Evolutionary conservation across 352 stramenopile genomes (phyloP).

Genomic region (Phytophthora sojae): DNA sequence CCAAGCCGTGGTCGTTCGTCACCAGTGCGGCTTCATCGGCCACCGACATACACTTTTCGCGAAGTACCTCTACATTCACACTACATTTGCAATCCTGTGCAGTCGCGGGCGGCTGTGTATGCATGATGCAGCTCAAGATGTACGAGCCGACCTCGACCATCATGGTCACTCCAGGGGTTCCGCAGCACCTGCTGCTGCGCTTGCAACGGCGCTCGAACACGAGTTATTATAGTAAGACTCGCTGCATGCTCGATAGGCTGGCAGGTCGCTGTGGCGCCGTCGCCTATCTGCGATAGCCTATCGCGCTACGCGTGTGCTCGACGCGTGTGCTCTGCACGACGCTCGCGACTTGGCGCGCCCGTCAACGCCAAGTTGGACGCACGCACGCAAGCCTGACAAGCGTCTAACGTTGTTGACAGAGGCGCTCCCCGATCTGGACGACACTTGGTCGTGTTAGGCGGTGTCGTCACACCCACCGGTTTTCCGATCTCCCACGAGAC

Average conservation of each 20-base stretch:
- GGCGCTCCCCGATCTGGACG: neutral
- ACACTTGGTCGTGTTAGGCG: neutral
- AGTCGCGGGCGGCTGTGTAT: neutral
- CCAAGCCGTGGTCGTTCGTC: neutral
- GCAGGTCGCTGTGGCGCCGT: neutral
- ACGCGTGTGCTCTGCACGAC: neutral
- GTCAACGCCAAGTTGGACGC: neutral
- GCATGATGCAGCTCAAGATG: neutral
- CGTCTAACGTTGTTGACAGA: constrained; percentile 15
- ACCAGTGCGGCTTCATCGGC: neutral
- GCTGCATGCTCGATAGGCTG: neutral
- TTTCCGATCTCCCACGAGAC: constrained; percentile 24
- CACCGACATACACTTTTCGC: neutral
- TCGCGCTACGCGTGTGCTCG: neutral
- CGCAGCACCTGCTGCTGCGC: neutral
- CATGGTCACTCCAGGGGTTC: neutral
- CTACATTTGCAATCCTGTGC: neutral
- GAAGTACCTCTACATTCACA: neutral
- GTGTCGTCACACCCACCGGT: constrained; percentile 19
- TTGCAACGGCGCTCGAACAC: no score
- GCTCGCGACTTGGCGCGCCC: neutral
- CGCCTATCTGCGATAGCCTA: neutral
- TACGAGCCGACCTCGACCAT: neutral
- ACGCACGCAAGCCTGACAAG: constrained; percentile 8
- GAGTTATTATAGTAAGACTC: neutral